Evolutionary conservation across 208 protist species (phyloP).

Genomic region (Leptomonas pyrrhocoris): DNA sequence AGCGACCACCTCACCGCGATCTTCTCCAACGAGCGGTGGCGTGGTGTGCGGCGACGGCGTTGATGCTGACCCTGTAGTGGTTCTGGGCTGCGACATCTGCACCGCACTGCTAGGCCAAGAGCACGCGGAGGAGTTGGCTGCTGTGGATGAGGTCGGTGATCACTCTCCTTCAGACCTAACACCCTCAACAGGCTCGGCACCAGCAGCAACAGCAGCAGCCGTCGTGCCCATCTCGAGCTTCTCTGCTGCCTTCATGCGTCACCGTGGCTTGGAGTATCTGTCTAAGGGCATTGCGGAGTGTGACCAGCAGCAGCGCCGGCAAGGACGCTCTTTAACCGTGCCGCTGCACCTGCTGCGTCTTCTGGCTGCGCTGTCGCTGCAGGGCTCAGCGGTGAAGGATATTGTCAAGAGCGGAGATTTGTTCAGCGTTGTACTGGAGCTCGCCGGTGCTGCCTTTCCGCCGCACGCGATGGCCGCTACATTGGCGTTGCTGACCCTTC

Average conservation of each 20-base stretch:
- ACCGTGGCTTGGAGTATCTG: constrained; percentile 29
- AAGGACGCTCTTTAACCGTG: constrained; percentile 19
- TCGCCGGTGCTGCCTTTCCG: constrained; percentile 33
- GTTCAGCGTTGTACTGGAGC: constrained; percentile 69
- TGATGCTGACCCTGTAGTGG: not conserved
- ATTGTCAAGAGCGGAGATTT: constrained; percentile 45
- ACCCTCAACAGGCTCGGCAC: not conserved
- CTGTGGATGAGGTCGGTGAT: not conserved
- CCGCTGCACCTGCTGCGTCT: constrained; percentile 56
- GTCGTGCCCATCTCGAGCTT: constrained; percentile 4
- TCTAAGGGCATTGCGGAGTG: constrained; percentile 12
- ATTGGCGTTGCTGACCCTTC: constrained; percentile 66
- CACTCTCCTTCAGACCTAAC: not conserved
- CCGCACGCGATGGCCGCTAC: constrained; percentile 30
- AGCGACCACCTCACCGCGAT: not conserved
- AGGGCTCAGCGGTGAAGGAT: constrained; percentile 39
- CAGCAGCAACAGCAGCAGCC: not conserved
- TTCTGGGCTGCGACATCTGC: constrained; percentile 30
- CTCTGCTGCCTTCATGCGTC: constrained; percentile 26
- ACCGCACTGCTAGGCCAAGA: constrained; percentile 5
- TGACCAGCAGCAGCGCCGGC: constrained; percentile 28
- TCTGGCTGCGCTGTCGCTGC: constrained; percentile 65
- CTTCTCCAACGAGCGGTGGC: not conserved
- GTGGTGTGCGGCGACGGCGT: not conserved
- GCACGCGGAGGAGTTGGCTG: not conserved